Percentiles rank a stretch among this genome's conserved stretches.
Evolutionary conservation across 1,139 yeast species (phyloP).

Genomic region (Blastobotrys apis): DNA sequence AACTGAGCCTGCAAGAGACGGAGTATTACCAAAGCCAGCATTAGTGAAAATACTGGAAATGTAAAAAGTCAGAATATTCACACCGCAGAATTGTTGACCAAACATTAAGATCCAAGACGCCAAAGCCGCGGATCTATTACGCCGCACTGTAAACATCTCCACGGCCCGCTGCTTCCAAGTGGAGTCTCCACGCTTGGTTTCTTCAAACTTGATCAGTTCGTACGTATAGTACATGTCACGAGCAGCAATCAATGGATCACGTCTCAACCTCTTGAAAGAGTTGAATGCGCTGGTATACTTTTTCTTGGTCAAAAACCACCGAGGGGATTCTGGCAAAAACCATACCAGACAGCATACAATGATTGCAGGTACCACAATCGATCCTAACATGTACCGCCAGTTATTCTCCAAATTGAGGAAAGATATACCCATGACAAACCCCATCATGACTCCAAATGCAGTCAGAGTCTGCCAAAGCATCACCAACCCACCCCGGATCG

Average conservation of each 20-base stretch:
- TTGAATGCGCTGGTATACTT: slow-evolving; percentile 55
- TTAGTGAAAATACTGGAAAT: slow-evolving; percentile 68
- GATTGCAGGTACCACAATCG: slow-evolving; percentile 70
- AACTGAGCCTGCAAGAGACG: slow-evolving; percentile 73
- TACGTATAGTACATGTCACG: slow-evolving; percentile 73
- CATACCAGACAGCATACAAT: slow-evolving; percentile 64
- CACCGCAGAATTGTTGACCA: slow-evolving; percentile 91
- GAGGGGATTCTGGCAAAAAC: slow-evolving; percentile 72
- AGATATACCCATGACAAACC: slow-evolving; percentile 66
- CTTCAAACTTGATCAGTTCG: slow-evolving; percentile 61
- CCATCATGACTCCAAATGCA: slow-evolving; percentile 81
- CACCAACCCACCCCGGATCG: slow-evolving; percentile 72
- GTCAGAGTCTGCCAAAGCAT: slow-evolving; percentile 92
- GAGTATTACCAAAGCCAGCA: slow-evolving; percentile 57
- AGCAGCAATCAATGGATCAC: slow-evolving; percentile 58
- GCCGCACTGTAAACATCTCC: slow-evolving; percentile 62
- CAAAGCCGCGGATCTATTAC: slow-evolving; percentile 77
- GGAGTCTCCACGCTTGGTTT: slow-evolving; percentile 52
- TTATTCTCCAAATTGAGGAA: slow-evolving; percentile 47
- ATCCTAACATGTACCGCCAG: slow-evolving; percentile 81
- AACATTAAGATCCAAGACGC: slow-evolving; percentile 83
- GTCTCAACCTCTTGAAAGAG: slow-evolving; percentile 49
- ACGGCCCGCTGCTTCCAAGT: slow-evolving; percentile 60
- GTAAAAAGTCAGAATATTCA: slow-evolving; percentile 67
- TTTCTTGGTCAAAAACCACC: slow-evolving; percentile 72